Evolutionary conservation across 768 basidiomycete genomes (phyloP).

Genomic region (Suillus ampliporus): DNA sequence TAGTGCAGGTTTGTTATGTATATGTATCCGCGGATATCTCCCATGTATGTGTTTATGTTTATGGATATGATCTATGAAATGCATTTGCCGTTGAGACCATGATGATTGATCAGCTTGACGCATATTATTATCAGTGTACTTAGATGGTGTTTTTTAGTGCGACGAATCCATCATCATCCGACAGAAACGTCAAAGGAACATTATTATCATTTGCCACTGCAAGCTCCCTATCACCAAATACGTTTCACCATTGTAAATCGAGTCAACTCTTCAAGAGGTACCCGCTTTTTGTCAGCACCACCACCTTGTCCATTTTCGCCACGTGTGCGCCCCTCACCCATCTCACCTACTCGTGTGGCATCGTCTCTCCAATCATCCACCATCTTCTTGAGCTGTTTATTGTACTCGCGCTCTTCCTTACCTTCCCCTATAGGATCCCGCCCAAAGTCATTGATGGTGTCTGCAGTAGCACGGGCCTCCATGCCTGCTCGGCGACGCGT

Average conservation of each 20-base stretch:
- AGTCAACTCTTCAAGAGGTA: conserved; percentile 87
- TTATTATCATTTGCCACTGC: background rate
- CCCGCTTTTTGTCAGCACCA: conserved; percentile 49
- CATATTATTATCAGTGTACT: background rate
- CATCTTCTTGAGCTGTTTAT: conserved; percentile 76
- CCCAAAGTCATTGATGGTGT: conserved; percentile 85
- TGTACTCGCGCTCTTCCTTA: conserved; percentile 86
- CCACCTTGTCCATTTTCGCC: conserved; percentile 26
- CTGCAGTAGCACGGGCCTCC: conserved; percentile 76
- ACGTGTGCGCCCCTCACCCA: conserved; percentile 58
- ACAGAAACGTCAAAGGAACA: background rate
- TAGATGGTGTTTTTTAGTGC: background rate
- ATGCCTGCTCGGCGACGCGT: conserved; percentile 73
- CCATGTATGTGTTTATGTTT: background rate
- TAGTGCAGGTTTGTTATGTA: too few relatives aligned
- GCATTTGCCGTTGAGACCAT: background rate
- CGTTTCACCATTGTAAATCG: conserved; percentile 96
- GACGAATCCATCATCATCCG: background rate
- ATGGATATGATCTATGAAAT: conserved; percentile 5
- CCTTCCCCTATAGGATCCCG: conserved; percentile 93
- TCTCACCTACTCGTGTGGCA: conserved; percentile 67
- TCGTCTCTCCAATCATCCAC: conserved; percentile 76
- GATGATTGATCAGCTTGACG: background rate
- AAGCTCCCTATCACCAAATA: conserved; percentile 59
- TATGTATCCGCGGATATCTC: too few relatives aligned